Percentiles rank a stretch among this genome's conserved stretches.
Conservation (phyloP, 2,329 filamentous ascomycete genomes). For the Aspergillus latus region DNA sequence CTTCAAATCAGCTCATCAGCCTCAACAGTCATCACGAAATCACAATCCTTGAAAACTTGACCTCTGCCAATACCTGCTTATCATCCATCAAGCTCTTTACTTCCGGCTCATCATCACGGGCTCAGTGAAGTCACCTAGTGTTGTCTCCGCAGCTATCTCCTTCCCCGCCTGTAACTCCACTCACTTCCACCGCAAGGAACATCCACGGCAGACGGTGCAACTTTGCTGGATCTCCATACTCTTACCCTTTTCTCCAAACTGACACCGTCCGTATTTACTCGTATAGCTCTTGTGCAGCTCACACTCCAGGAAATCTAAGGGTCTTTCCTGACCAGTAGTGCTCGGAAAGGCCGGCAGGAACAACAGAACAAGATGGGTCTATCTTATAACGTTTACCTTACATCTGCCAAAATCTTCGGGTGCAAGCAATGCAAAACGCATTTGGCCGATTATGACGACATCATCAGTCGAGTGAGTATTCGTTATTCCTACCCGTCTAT, state of each 20-base stretch:
- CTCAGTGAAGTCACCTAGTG: neutral
- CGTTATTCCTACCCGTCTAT: too few relatives aligned
- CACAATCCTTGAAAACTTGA: neutral
- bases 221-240: constrained; percentile 1
- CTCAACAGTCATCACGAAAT: neutral
- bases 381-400: constrained; percentile 87
- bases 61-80: neutral
- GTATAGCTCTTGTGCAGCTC: constrained; percentile 19
- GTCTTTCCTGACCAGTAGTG: constrained; percentile 15
- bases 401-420: constrained; percentile 81
- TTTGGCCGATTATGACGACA: constrained; percentile 91
- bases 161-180: constrained; percentile 10
- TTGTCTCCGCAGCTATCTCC: constrained; percentile 3
- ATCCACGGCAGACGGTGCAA: constrained; percentile 7
- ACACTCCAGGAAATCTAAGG: constrained; percentile 21
- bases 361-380: constrained; percentile 67
- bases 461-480: constrained; percentile 78
- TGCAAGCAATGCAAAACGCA: constrained; percentile 96
- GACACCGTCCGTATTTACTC: constrained; percentile 8
- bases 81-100: neutral
- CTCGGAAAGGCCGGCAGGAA: constrained; percentile 17
- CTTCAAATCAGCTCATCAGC: constrained; percentile 3
- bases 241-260: constrained; percentile 1
- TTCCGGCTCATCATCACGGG: neutral
- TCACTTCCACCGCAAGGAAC: constrained; percentile 14